Conservation (phyloP, 306 rosid genomes). For the Potentilla sterilis region DNA sequence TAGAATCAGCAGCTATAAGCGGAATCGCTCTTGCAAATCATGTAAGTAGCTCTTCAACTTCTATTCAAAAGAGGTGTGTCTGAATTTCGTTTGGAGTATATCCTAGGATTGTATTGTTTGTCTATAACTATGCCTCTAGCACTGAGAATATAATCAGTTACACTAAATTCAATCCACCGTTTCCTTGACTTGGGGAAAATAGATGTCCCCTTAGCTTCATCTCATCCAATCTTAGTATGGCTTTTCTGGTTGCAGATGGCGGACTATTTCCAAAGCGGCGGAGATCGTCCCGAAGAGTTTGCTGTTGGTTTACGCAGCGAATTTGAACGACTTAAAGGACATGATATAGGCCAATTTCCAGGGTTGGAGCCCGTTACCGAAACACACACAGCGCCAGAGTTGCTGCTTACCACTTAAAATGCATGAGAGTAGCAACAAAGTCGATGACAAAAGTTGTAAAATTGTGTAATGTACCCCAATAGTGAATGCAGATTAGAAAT, state of each 20-base stretch:
- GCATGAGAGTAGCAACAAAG: neutral
- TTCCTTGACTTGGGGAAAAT: too few species aligned
- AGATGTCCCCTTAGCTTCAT: neutral
- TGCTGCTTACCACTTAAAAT: slow-evolving; percentile 38
- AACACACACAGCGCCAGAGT: slow-evolving; percentile 29
- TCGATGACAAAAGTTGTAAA: neutral
- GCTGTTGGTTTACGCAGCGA: slow-evolving; percentile 64
- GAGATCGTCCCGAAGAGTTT: slow-evolving; percentile 44
- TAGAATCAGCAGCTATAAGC: slow-evolving; percentile 86
- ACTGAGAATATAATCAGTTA: neutral
- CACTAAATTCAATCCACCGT: too few species aligned
- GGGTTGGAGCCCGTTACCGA: slow-evolving; percentile 42
- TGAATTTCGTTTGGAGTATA: neutral
- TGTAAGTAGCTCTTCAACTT: slow-evolving; percentile 37
- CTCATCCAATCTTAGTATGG: neutral
- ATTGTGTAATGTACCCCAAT: neutral
- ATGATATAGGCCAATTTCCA: slow-evolving; percentile 82
- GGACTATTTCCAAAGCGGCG: slow-evolving; percentile 55
- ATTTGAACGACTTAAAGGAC: slow-evolving; percentile 61
- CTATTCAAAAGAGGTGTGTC: neutral
- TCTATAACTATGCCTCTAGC: neutral
- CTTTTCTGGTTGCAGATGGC: slow-evolving; percentile 55
- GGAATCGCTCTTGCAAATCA: slow-evolving; percentile 85
- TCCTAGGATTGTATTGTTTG: neutral
- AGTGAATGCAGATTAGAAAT: neutral